A percentile compares a stretch with the other conserved stretches of the same genome.
phyloP scores from a whole-genome alignment of 2,329 filamentous ascomycete species.

The Juglanconis oblonga region DNA sequence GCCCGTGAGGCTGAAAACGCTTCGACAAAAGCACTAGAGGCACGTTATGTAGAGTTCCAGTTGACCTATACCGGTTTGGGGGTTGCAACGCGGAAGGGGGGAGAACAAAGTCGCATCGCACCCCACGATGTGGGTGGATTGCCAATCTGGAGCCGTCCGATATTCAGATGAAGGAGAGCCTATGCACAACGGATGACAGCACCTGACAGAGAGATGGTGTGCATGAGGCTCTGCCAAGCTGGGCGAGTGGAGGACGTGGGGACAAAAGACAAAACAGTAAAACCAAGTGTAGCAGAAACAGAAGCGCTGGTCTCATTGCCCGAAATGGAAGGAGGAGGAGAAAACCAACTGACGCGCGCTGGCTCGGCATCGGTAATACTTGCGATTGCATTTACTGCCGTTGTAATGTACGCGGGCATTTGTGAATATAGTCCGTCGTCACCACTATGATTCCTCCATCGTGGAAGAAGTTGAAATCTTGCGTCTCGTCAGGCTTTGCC shows the following conservation, averaged over 20 bases:
- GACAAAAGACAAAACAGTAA: background rate
- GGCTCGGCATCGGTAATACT: background rate
- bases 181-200: background rate
- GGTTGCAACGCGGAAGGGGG: too few species aligned
- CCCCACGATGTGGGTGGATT: too few species aligned
- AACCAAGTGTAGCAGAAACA: background rate
- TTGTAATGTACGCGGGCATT: background rate
- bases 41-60: too few species aligned
- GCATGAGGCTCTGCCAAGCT: background rate
- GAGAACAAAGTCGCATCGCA: too few species aligned
- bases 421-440: background rate
- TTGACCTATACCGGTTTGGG: too few species aligned
- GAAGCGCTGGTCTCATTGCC: background rate
- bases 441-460: background rate
- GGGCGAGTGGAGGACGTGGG: background rate
- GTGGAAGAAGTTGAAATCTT: background rate
- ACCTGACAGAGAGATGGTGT: background rate
- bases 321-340: constrained; percentile 9
- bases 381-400: background rate
- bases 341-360: background rate
- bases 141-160: too few species aligned
- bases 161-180: too few species aligned
- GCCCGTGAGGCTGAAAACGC: too few species aligned
- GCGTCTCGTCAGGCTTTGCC: background rate
- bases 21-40: too few species aligned